Evolutionary conservation across 1,284 basidiomycete genomes (phyloP).

Genomic region (Sanghuangporus sanghuang): DNA sequence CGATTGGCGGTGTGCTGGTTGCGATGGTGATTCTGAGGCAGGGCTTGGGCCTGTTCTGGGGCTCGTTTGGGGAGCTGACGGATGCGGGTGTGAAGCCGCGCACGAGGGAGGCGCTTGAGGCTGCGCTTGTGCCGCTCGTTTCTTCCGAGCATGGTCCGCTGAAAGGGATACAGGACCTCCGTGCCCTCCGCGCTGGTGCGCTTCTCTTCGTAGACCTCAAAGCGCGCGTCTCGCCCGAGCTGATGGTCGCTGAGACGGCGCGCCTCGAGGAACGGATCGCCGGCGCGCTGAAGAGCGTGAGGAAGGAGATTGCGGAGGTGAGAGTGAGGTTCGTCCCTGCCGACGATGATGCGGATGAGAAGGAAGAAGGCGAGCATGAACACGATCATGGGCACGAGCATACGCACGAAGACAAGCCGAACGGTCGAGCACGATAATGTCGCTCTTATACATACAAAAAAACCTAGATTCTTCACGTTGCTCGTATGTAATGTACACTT

Average conservation of each 20-base stretch:
- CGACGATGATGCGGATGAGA: constrained; percentile 32
- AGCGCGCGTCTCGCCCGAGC: constrained; percentile 58
- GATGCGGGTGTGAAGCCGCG: constrained; percentile 74
- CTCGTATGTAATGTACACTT: too few species aligned
- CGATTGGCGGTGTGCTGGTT: constrained; percentile 88
- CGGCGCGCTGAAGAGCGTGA: constrained; percentile 51
- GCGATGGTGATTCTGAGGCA: constrained; percentile 87
- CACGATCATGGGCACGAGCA: too few species aligned
- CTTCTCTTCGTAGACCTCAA: constrained; percentile 70
- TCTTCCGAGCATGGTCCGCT: constrained; percentile 2
- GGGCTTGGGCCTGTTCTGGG: constrained; percentile 66
- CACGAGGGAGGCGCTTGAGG: constrained; percentile 49
- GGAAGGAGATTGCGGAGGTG: constrained; percentile 78
- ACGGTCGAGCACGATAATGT: too few species aligned
- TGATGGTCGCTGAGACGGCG: constrained; percentile 55
- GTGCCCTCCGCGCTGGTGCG: constrained; percentile 76
- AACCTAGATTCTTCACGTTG: too few species aligned
- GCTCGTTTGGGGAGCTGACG: constrained; percentile 79
- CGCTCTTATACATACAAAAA: too few species aligned
- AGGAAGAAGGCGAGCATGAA: background rate
- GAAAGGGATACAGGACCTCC: constrained; percentile 49
- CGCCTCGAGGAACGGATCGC: constrained; percentile 61
- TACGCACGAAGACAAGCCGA: too few species aligned
- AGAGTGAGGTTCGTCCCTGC: constrained; percentile 65
- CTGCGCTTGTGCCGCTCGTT: constrained; percentile 51